Evolutionary conservation across 2,329 filamentous ascomycete species (phyloP).

Genomic region (Fusarium sterilihyphosum): DNA sequence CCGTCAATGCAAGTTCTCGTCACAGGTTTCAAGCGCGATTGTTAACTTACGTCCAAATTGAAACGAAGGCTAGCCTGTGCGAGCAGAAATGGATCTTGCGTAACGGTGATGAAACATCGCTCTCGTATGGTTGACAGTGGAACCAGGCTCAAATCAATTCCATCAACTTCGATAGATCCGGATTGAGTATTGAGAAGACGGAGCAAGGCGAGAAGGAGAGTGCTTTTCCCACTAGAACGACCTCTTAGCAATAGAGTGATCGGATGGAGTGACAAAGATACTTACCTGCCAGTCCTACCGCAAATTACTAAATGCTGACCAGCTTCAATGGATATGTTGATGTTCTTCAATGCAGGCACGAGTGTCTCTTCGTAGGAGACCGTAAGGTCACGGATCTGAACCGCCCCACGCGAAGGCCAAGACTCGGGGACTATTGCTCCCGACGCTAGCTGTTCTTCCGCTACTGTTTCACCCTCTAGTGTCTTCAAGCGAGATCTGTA

Average conservation of each 20-base stretch:
- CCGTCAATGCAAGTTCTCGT: neutral
- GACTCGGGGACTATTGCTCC: rapidly evolving
- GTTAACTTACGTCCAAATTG: neutral
- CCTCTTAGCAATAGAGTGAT: neutral
- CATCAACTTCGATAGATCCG: neutral
- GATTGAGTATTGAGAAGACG: neutral
- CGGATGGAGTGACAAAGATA: neutral
- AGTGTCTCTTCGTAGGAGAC: neutral
- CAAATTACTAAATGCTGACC: neutral
- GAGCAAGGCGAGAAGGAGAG: neutral
- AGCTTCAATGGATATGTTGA: neutral
- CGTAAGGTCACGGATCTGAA: neutral
- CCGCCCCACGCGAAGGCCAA: neutral
- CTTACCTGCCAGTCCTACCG: neutral
- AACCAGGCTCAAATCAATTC: neutral
- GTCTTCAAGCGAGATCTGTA: neutral
- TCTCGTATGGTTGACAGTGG: neutral
- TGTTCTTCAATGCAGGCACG: neutral
- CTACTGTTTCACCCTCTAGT: neutral
- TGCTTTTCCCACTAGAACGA: neutral
- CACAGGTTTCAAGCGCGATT: neutral
- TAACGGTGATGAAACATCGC: neutral
- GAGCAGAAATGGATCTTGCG: neutral
- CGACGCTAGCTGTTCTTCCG: rapidly evolving
- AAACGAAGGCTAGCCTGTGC: neutral